Evolutionary conservation across 1,284 basidiomycete species (phyloP).

Genomic region (Apiotrichum porosum): DNA sequence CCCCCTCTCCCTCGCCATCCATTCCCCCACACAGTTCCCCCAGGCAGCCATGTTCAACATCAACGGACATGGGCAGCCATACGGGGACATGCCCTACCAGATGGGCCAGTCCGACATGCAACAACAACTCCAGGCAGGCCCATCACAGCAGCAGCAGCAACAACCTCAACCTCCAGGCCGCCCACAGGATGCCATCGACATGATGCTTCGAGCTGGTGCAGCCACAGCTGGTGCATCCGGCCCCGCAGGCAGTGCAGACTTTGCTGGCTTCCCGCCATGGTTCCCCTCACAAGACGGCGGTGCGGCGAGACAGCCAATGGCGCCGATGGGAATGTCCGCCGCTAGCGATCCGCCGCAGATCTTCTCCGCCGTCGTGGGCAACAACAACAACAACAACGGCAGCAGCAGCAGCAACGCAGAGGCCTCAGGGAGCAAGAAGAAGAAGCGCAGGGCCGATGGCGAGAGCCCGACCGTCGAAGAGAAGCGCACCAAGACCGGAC

Average conservation of each 20-base stretch:
- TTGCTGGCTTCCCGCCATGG: no score
- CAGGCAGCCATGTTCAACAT: conserved; percentile 1
- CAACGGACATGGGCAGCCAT: neutral
- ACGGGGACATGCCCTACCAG: neutral
- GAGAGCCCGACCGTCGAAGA: conserved; percentile 21
- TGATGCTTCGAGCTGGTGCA: no score
- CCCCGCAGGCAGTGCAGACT: no score
- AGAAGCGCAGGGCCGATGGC: conserved; percentile 18
- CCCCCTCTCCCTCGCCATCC: neutral
- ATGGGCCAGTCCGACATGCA: neutral
- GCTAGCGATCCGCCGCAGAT: no score
- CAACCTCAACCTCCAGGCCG: neutral
- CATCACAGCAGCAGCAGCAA: neutral
- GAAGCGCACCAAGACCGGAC: conserved; percentile 45
- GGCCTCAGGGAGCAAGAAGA: conserved; percentile 19
- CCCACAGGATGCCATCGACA: no score
- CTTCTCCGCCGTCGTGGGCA: no score
- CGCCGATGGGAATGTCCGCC: no score
- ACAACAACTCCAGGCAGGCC: neutral
- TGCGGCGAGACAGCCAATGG: no score
- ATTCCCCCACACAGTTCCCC: no score
- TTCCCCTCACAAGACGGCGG: no score
- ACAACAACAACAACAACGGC: no score
- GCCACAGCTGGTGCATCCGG: no score
- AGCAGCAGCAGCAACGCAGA: neutral